phyloP scores from a whole-genome alignment of 768 basidiomycete species.

The Russula sp. region DNA sequence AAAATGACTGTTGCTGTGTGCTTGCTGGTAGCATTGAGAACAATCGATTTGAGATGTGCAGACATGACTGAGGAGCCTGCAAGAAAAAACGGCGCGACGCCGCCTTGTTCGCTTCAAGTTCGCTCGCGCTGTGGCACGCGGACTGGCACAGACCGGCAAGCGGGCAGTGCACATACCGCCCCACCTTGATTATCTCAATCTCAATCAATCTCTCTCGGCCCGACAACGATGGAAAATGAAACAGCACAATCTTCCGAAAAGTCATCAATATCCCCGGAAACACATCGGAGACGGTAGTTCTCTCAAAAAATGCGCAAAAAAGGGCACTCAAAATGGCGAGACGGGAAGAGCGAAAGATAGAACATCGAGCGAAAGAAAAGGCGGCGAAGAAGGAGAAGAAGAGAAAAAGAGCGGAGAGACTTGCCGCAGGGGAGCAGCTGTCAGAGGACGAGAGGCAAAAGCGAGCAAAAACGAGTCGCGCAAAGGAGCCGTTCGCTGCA shows the following conservation, averaged over 20 bases:
- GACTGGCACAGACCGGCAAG: too few species aligned
- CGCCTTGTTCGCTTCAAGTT: too few species aligned
- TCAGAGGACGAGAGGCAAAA: slow-evolving; percentile 42
- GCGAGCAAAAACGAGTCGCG: slow-evolving; percentile 33
- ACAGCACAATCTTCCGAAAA: not conserved
- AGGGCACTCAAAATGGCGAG: slow-evolving; percentile 68
- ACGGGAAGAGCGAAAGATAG: slow-evolving; percentile 63
- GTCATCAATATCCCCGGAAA: not conserved
- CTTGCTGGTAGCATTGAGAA: slow-evolving; percentile 44
- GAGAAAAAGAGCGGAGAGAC: slow-evolving; percentile 53
- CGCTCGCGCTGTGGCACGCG: too few species aligned
- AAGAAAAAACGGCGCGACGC: too few species aligned
- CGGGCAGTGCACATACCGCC: too few species aligned
- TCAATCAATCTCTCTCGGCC: not conserved
- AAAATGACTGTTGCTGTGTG: slow-evolving; percentile 90
- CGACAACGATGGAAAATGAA: slow-evolving; percentile 12
- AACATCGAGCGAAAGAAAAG: slow-evolving; percentile 74
- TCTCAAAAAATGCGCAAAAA: slow-evolving; percentile 80
- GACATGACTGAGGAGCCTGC: slow-evolving; percentile 25
- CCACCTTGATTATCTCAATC: too few species aligned
- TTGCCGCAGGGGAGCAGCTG: slow-evolving; percentile 62
- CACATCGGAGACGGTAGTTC: slow-evolving; percentile 31
- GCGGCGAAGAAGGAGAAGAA: slow-evolving; percentile 74
- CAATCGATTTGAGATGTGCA: slow-evolving; percentile 9
- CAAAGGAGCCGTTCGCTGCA: slow-evolving; percentile 44